Conservation (phyloP, 2,329 filamentous ascomycete species). For the Chaetoscypha palmicola region DNA sequence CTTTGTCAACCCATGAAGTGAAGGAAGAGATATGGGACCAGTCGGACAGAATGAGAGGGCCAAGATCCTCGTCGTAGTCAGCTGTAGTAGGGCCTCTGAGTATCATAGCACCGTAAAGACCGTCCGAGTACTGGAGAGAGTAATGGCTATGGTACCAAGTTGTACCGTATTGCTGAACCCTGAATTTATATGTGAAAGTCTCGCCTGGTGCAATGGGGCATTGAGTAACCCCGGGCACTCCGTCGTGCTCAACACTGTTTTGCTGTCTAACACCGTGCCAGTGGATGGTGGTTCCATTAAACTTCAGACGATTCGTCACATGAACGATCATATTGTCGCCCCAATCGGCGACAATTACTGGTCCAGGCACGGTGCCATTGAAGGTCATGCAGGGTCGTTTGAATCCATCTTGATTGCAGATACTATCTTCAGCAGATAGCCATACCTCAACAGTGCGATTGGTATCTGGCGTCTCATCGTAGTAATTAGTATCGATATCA, state of each 20-base stretch:
- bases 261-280: background rate
- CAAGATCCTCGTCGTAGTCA: conserved; percentile 54
- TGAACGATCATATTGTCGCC: too few species aligned
- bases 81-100: conserved; percentile 50
- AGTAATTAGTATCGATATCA: too few species aligned
- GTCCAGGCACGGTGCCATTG: too few species aligned
- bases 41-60: conserved; percentile 38
- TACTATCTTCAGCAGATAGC: too few species aligned
- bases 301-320: too few species aligned
- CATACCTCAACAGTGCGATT: too few species aligned
- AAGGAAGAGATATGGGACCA: conserved; percentile 30
- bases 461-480: too few species aligned
- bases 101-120: conserved; percentile 22
- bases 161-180: conserved; percentile 37
- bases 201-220: conserved; percentile 54
- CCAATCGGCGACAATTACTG: too few species aligned
- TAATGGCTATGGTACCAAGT: conserved; percentile 58
- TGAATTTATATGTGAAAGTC: conserved; percentile 26
- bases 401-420: too few species aligned
- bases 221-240: conserved; percentile 45
- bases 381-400: too few species aligned
- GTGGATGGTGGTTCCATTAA: background rate
- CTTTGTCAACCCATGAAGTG: too few species aligned
- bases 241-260: conserved; percentile 31
- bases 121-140: conserved; percentile 42